Evolutionary conservation across 805 yeast species (phyloP).

Genomic region (Wickerhamiella lipophila): DNA sequence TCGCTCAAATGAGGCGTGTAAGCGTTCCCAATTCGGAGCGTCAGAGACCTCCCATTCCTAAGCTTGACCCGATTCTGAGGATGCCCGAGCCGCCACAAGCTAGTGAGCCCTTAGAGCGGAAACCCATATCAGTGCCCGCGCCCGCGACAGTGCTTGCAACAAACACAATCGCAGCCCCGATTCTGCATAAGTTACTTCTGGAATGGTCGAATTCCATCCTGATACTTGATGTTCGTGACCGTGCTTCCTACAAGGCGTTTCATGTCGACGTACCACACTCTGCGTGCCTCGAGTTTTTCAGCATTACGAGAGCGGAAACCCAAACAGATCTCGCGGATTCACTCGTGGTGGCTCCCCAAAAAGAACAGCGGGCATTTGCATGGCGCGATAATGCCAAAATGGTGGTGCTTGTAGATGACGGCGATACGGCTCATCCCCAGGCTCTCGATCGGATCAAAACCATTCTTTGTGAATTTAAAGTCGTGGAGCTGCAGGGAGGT

Average conservation of each 20-base stretch:
- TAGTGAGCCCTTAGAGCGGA: too few species aligned
- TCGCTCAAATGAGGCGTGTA: neutral
- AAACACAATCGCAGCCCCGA: neutral
- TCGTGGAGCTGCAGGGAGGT: conserved; percentile 41
- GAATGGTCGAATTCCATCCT: conserved; percentile 29
- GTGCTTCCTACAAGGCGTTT: conserved; percentile 43
- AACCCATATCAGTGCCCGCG: neutral
- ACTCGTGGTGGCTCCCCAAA: conserved; percentile 44
- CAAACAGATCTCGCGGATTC: conserved; percentile 57
- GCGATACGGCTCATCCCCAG: conserved; percentile 15
- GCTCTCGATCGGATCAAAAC: conserved; percentile 12
- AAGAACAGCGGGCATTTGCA: conserved; percentile 43
- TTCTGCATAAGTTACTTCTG: conserved; percentile 3
- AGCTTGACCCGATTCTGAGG: neutral
- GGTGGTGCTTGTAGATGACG: conserved; percentile 53
- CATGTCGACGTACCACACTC: conserved; percentile 51
- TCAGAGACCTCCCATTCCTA: conserved; percentile 1
- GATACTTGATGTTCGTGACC: conserved; percentile 60
- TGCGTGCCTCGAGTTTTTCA: conserved; percentile 65
- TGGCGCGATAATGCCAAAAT: conserved; percentile 45
- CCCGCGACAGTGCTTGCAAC: neutral
- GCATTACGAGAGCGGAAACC: conserved; percentile 37
- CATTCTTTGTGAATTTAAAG: conserved; percentile 33
- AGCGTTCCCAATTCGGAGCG: neutral
- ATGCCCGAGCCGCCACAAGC: neutral